phyloP scores from a whole-genome alignment of 23 red algal genomes.

The Gracilaria vermiculophylla region DNA sequence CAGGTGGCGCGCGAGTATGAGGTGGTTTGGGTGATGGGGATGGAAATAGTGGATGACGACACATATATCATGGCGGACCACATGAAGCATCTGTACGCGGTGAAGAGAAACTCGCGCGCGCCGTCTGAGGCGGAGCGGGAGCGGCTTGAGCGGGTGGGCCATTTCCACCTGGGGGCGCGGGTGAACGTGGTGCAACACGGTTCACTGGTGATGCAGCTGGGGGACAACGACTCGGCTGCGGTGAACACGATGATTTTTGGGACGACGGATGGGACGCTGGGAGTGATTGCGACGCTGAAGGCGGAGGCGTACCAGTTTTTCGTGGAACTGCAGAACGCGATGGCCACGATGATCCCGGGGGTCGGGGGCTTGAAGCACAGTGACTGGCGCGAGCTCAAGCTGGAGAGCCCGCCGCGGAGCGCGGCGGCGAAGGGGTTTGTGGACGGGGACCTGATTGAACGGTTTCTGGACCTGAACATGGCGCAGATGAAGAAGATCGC shows the following conservation, averaged over 20 bases:
- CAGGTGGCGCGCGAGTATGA: constrained; percentile 84
- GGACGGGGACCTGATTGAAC: constrained; percentile 97
- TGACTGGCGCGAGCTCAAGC: constrained; percentile 81
- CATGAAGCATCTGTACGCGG: constrained; percentile 77
- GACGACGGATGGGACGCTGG: constrained; percentile 84
- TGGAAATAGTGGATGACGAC: constrained; percentile 83
- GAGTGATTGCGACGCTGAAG: constrained; percentile 79
- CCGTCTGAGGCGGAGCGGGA: constrained; percentile 69
- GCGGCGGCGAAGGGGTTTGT: constrained; percentile 68
- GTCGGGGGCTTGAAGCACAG: constrained; percentile 86
- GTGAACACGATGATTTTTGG: constrained; percentile 77
- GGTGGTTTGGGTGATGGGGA: constrained; percentile 79
- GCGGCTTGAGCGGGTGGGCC: constrained; percentile 74
- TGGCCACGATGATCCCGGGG: constrained; percentile 80
- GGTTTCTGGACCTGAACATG: constrained; percentile 85
- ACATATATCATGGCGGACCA: constrained; percentile 78
- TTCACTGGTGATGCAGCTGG: constrained; percentile 79
- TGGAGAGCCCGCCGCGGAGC: constrained; percentile 41
- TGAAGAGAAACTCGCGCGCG: constrained; percentile 71
- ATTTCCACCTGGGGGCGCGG: constrained; percentile 85
- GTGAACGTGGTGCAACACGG: constrained; percentile 88
- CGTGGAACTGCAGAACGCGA: constrained; percentile 74
- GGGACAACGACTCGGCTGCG: constrained; percentile 50
- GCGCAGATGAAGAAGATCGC: constrained; percentile 79
- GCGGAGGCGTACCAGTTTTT: constrained; percentile 73